phyloP scores from a whole-genome alignment of 2,329 filamentous ascomycete species.

The Aspergillus ustus region DNA sequence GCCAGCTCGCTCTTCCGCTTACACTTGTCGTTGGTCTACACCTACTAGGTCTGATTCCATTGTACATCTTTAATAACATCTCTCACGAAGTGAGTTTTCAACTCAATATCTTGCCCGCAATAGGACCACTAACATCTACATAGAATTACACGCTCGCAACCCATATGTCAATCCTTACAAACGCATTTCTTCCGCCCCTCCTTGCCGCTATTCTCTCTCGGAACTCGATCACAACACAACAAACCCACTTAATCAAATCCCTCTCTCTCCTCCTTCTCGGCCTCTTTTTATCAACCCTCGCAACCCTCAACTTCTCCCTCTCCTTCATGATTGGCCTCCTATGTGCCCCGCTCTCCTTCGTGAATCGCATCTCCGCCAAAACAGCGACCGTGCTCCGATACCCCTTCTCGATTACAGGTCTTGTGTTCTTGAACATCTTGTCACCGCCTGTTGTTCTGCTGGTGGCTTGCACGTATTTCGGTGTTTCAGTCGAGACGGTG shows the following conservation, averaged over 20 bases:
- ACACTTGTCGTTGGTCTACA: conserved; percentile 74
- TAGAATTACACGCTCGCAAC: conserved; percentile 67
- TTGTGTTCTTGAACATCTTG: conserved; percentile 61
- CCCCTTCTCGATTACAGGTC: conserved; percentile 43
- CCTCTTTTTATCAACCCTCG: conserved; percentile 87
- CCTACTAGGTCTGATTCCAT: conserved; percentile 75
- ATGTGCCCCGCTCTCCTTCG: conserved; percentile 78
- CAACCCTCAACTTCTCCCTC: conserved; percentile 94
- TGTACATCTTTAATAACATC: conserved; percentile 84
- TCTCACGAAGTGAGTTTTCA: conserved; percentile 62
- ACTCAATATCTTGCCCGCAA: background rate
- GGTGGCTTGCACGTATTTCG: conserved; percentile 53
- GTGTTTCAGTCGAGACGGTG: conserved; percentile 59
- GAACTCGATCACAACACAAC: conserved; percentile 61
- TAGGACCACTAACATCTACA: conserved; percentile 14
- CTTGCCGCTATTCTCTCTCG: conserved; percentile 61
- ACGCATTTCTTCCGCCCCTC: conserved; percentile 60
- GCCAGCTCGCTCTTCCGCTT: conserved; percentile 59
- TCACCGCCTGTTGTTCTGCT: conserved; percentile 65
- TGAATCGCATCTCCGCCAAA: conserved; percentile 35
- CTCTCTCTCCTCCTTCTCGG: conserved; percentile 92
- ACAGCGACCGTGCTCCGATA: conserved; percentile 28
- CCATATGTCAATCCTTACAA: conserved; percentile 59
- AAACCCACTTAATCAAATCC: conserved; percentile 80
- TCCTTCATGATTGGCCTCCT: conserved; percentile 83